A percentile compares a stretch with the other conserved stretches of the same genome.
phyloP scores from a whole-genome alignment of 768 basidiomycete species.

The Rhodocollybia butyracea region DNA sequence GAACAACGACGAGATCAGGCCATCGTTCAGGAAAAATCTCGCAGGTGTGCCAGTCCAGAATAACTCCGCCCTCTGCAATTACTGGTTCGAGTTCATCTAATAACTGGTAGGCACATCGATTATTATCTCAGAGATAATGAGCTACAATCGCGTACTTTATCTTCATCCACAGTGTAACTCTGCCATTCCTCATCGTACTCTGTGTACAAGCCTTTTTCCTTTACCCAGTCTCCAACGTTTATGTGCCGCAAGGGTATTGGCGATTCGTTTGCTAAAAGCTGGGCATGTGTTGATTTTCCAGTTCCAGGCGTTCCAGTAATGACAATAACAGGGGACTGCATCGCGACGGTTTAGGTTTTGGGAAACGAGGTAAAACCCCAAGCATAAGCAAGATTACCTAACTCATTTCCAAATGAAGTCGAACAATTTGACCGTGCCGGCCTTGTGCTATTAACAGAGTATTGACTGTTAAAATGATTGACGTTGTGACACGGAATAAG shows the following conservation, averaged over 20 bases:
- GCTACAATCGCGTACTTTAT: constrained; percentile 60
- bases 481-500: too few relatives aligned
- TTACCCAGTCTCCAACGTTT: constrained; percentile 89
- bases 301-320: constrained; percentile 95
- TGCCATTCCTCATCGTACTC: constrained; percentile 95
- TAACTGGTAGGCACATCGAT: constrained; percentile 44
- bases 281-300: constrained; percentile 92
- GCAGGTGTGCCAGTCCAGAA: constrained; percentile 95
- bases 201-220: constrained; percentile 76
- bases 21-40: constrained; percentile 94
- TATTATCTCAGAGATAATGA: neutral
- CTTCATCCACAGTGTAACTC: constrained; percentile 91
- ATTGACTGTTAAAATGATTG: too few relatives aligned
- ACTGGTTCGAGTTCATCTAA: constrained; percentile 84
- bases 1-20: constrained; percentile 92
- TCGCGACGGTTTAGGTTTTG: constrained; percentile 2
- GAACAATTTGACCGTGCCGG: too few relatives aligned
- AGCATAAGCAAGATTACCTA: too few relatives aligned
- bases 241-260: constrained; percentile 72
- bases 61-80: constrained; percentile 65
- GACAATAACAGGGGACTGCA: constrained; percentile 59
- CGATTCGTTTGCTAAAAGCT: constrained; percentile 73
- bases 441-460: too few relatives aligned
- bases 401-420: too few relatives aligned
- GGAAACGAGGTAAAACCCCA: too few relatives aligned